A percentile compares a stretch with the other conserved stretches of the same genome.
These are phyloP conservation scores for Sonneratia alba DNA, from an alignment of 345 rosid genomes.

Conservation along the genomic window DNA sequence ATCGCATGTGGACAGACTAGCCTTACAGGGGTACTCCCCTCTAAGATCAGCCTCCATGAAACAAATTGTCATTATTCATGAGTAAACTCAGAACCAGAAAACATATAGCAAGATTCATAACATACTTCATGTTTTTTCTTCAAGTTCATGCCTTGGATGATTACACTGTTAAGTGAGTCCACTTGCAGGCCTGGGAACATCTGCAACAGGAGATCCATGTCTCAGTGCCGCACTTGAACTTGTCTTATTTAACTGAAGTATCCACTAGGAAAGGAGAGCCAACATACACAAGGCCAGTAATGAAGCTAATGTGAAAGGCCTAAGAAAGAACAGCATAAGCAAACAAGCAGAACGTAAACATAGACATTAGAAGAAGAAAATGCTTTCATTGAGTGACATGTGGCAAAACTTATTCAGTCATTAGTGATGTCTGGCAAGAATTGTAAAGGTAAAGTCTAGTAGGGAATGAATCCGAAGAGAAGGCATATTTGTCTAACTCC, in stretches of 20 bases:
- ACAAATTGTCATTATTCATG: not conserved
- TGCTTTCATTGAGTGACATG: not conserved
- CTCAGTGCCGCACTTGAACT: not conserved
- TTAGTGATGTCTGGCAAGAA: not conserved
- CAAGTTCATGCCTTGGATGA: conserved; percentile 79
- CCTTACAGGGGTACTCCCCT: not conserved
- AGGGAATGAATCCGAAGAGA: not conserved
- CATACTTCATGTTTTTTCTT: conserved; percentile 89
- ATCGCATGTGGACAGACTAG: not conserved
- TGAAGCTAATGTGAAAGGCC: not conserved
- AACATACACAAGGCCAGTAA: not conserved
- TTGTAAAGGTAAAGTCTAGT: not conserved
- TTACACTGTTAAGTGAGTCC: conserved; percentile 49
- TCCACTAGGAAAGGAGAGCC: not conserved
- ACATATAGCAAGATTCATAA: not conserved
- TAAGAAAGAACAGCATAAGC: not conserved
- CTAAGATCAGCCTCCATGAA: not conserved
- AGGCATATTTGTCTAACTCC: not conserved
- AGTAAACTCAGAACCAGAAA: not conserved
- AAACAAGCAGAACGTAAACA: not conserved
- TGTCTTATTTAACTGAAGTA: not conserved
- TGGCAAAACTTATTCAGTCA: not conserved
- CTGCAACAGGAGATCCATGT: conserved; percentile 26
- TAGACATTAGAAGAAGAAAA: not conserved
- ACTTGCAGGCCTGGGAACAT: conserved; percentile 35